phyloP scores from a whole-genome alignment of 768 basidiomycete genomes.

The Collybia mongolica region DNA sequence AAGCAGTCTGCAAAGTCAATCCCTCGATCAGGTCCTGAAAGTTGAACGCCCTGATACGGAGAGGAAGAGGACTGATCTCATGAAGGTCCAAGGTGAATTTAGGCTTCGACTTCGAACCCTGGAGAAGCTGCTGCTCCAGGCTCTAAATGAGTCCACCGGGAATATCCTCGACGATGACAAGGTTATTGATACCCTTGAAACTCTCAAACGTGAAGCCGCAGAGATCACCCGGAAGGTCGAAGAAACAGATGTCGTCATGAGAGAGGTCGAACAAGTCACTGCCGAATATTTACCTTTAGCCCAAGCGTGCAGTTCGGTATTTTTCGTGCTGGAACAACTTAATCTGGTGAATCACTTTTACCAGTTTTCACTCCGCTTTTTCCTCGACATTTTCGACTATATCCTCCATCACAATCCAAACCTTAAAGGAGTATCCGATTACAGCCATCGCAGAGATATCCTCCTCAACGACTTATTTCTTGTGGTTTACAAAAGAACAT shows the following conservation, averaged over 20 bases:
- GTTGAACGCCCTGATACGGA: constrained; percentile 97
- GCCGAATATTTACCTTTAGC: constrained; percentile 92
- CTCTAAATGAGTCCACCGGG: constrained; percentile 93
- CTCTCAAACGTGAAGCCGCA: constrained; percentile 92
- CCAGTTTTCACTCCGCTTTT: constrained; percentile 96
- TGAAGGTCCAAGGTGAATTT: constrained; percentile 99
- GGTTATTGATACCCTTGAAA: constrained; percentile 95
- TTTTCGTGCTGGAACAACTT: constrained; percentile 95
- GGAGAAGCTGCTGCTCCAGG: constrained; percentile 90
- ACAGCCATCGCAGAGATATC: constrained; percentile 71
- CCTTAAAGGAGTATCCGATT: constrained; percentile 74
- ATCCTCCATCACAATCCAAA: constrained; percentile 92
- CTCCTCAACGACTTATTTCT: constrained; percentile 88
- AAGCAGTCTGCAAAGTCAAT: constrained; percentile 97
- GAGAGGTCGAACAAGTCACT: constrained; percentile 94
- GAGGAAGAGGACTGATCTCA: constrained; percentile 90
- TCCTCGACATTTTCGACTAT: constrained; percentile 98
- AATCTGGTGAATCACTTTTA: constrained; percentile 97
- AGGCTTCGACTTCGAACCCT: constrained; percentile 86
- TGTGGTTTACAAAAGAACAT: constrained; percentile 83
- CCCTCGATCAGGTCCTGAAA: constrained; percentile 94
- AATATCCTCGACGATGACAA: constrained; percentile 99
- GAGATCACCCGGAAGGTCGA: constrained; percentile 95
- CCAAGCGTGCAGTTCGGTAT: constrained; percentile 93
- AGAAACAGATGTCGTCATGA: constrained; percentile 95